Evolutionary conservation across 164 flowering plant genomes (phyloP).

Genomic region (Magnolia officinalis): DNA sequence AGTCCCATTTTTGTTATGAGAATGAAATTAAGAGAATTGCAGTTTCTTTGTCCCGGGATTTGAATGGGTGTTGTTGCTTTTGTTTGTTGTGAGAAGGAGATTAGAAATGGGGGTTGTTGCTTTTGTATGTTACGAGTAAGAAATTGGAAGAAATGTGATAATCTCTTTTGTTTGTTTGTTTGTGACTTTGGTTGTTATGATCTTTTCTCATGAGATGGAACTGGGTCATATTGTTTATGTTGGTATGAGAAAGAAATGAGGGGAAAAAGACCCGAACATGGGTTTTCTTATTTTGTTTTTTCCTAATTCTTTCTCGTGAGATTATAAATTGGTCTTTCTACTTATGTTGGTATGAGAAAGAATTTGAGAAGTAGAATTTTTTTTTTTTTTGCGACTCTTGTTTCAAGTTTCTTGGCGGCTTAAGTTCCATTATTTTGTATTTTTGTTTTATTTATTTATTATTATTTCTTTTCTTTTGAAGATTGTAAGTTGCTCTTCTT

Average conservation of each 20-base stretch:
- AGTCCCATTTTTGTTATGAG: not conserved
- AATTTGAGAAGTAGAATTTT: not conserved
- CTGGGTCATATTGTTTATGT: not conserved
- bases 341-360: not conserved
- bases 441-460: not conserved
- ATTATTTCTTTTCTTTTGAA: not conserved
- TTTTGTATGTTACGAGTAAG: not conserved
- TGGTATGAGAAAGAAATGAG: not conserved
- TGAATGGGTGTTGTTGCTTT: not conserved
- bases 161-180: not conserved
- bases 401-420: not conserved
- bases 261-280: not conserved
- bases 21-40: constrained; percentile 5
- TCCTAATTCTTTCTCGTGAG: not conserved
- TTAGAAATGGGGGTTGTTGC: constrained; percentile 2
- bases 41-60: not conserved
- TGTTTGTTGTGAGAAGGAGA: too few species aligned
- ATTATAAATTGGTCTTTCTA: not conserved
- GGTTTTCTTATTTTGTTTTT: not conserved
- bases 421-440: not conserved
- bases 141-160: constrained; percentile 1
- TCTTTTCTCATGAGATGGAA: not conserved
- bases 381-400: too few species aligned
- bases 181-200: not conserved
- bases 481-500: constrained; percentile 3